A percentile compares a stretch with the other conserved stretches of the same genome.
These are phyloP conservation scores for Cutaneotrichosporon cyanovorans DNA, from an alignment of 1,284 basidiomycete genomes.

Conservation along the genomic window DNA sequence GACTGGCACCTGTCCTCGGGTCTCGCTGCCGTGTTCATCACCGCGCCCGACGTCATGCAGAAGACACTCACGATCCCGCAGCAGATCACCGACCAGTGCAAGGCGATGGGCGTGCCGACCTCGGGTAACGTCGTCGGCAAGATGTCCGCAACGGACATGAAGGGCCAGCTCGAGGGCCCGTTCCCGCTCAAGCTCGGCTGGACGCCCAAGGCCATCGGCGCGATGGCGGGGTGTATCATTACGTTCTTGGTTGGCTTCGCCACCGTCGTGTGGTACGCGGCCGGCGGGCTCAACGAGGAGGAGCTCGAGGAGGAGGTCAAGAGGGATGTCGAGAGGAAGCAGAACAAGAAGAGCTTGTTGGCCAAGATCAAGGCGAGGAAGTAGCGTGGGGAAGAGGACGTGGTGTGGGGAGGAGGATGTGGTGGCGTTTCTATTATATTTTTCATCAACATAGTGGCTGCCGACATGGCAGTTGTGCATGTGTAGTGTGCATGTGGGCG, in stretches of 20 bases:
- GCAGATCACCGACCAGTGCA: constrained; percentile 59
- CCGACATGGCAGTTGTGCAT: no score
- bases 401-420: no score
- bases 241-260: constrained; percentile 72
- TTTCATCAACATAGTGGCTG: no score
- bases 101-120: constrained; percentile 52
- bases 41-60: constrained; percentile 43
- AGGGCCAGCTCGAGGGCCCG: constrained; percentile 58
- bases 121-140: constrained; percentile 58
- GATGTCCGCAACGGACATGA: constrained; percentile 42
- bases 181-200: constrained; percentile 59
- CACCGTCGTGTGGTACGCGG: constrained; percentile 72
- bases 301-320: constrained; percentile 67
- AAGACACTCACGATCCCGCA: constrained; percentile 31
- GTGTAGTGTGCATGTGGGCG: no score
- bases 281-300: constrained; percentile 62
- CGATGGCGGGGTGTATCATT: constrained; percentile 76
- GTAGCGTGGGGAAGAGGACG: no score
- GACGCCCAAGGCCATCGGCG: constrained; percentile 69
- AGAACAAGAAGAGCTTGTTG: constrained; percentile 44
- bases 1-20: constrained; percentile 45
- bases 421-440: no score
- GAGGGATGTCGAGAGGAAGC: constrained; percentile 53
- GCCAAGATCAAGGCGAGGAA: constrained; percentile 9
- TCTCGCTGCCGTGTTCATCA: constrained; percentile 46